Conservation (phyloP, 768 basidiomycete species). For the Sarcodon sp. region DNA sequence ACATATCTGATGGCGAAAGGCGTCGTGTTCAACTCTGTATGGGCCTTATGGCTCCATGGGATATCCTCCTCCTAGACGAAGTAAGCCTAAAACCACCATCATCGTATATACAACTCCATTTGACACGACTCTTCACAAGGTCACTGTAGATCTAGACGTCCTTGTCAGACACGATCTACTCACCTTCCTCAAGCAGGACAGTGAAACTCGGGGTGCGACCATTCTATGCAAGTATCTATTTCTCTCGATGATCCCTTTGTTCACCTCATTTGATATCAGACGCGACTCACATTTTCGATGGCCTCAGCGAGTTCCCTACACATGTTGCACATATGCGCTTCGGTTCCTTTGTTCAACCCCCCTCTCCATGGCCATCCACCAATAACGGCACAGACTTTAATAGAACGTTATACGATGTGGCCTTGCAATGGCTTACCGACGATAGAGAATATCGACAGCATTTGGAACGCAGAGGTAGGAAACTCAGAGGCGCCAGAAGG, state of each 20-base stretch:
- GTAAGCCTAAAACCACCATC: slow-evolving; percentile 23
- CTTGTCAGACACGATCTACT: slow-evolving; percentile 89
- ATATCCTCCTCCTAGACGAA: slow-evolving; percentile 89
- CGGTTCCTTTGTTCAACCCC: slow-evolving; percentile 56
- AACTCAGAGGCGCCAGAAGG: slow-evolving; percentile 46
- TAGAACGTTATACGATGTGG: slow-evolving; percentile 50
- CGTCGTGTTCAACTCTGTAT: slow-evolving; percentile 89
- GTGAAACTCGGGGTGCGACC: slow-evolving; percentile 68
- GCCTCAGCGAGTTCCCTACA: slow-evolving; percentile 82
- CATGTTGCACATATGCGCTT: slow-evolving; percentile 87
- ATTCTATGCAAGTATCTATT: slow-evolving; percentile 57
- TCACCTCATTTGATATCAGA: slow-evolving; percentile 29
- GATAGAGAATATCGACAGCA: slow-evolving; percentile 58
- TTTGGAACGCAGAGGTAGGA: slow-evolving; percentile 44
- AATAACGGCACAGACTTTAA: slow-evolving; percentile 11
- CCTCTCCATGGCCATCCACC: slow-evolving; percentile 59
- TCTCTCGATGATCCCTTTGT: slow-evolving; percentile 1
- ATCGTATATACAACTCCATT: neutral
- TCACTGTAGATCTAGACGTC: slow-evolving; percentile 95
- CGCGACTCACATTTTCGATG: slow-evolving; percentile 97
- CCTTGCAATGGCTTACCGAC: slow-evolving; percentile 78
- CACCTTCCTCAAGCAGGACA: slow-evolving; percentile 75
- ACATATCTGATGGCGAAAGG: slow-evolving; percentile 93
- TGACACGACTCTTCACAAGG: slow-evolving; percentile 29
- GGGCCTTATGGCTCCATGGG: slow-evolving; percentile 92